Evolutionary conservation across 208 protist species (phyloP), one percentile per base, ranked within the genome.

Genomic region (Leishmania tropica): DNA sequence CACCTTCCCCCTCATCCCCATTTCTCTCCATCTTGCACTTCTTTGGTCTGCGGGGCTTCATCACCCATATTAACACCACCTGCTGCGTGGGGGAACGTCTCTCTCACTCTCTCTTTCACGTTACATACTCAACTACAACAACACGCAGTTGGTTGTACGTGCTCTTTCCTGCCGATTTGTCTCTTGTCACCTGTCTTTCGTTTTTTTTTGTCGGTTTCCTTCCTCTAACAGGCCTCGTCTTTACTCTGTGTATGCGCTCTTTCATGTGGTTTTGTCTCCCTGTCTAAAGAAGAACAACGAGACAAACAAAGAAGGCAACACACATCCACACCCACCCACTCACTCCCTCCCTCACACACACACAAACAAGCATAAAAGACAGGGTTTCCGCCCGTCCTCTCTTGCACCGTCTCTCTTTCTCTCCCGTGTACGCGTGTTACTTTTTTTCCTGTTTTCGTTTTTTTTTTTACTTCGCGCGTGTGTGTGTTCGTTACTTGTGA

Each of bases 91-190:
- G 35, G 24, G 13, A 15, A 72, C 24, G 15, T 11, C 45, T 74
- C 45, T 51, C 28, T 53, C 45, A 4, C 45, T 21, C n/a, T 53
- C 21, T 40, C n/a, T 70, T 40, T 51, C n/a, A 5, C 47, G 70
- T 48, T 2, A n/a, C 21, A 24, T 2, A 51, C 40, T n/a, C 67
- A 45, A 8, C 24, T 31, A 72, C 70, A 74, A 24, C 24, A 31
- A 74, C 47, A 74, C 70, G 17, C 24, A 74, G 70, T 74, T 74
- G 45, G 70, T 74, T 74, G 70, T 54, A 54, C 45, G 70, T 51
- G 7, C 70, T 53, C 70, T 74, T 37, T 31, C n/a, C 17, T 51
- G 45, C 28, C 24, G 45, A 54, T 74, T 74, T 74, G 70, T 31
- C 51, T 74, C n/a, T 21, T 74, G 70, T 74, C 40, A 72, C 42